Evolutionary conservation across 768 basidiomycete genomes (phyloP), one percentile per base, ranked within the genome.

Genomic region (Leucogyrophana mollusca): DNA sequence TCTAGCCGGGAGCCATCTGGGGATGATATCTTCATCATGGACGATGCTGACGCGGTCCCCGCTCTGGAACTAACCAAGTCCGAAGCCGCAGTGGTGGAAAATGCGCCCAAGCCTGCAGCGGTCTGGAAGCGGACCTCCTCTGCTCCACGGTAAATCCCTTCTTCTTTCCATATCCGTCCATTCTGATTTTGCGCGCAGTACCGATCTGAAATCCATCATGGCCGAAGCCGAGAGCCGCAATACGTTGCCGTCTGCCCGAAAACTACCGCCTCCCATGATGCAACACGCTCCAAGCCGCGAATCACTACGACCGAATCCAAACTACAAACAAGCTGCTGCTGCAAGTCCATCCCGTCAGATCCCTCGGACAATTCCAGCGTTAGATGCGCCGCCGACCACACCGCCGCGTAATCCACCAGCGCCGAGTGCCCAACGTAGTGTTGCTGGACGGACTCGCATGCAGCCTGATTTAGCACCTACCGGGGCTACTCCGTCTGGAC

Each of bases 181-280:
- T 47, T 40, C 13, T 54, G 46, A 43, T 51, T 27, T 54, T 46
- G 32, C n/a, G 43, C n/a, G 0, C 50, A 93, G 88, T 18, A 79
- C 84, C 10, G 90, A 95, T 59, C 85, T 97, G 78, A 87, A 86
- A 56, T 67, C 79, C 13, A 80, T 97, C 47, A 90, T 97, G 79
- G 89, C 86, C 0, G 94, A 94, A 63, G 78, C 85, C 1, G 81
- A 75, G 39, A 67, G 57, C 13, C 61, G 49, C 23, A 64, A 55
- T 45, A 56, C 41, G 13, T 46, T 49, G 16, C 46, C 40, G 11
- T 18, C 58, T 38, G 20, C 50, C 33, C 39, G 40, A 42, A 47
- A 52, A 18, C 40, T 55, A 47, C 5, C 58, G 36, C 32, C 55
- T 3, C 30, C 46, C 14, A 14, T 9, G 32, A 33, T 21, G 35